Evolutionary conservation across 495 filamentous ascomycete genomes (phyloP).

Genomic region (Penicillium cinerascens): DNA sequence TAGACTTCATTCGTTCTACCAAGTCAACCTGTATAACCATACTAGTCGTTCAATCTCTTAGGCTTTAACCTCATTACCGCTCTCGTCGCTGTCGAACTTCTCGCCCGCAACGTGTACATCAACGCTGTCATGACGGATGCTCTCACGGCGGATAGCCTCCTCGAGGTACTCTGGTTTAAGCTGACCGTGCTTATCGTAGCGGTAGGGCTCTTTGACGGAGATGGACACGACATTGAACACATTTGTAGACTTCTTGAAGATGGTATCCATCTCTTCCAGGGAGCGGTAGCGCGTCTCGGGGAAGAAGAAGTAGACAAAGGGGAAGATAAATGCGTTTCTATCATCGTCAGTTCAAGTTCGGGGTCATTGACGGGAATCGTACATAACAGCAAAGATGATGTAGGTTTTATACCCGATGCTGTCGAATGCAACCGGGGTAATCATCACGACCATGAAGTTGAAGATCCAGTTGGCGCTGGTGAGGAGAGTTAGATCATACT

Average conservation of each 20-base stretch:
- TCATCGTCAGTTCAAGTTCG: not conserved
- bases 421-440: constrained; percentile 60
- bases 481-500: too few species aligned
- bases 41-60: not conserved
- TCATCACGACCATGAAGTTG: constrained; percentile 56
- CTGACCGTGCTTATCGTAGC: constrained; percentile 69
- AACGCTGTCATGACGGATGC: constrained; percentile 1
- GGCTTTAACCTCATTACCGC: constrained; percentile 26
- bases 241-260: constrained; percentile 59
- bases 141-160: constrained; percentile 15
- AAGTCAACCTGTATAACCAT: not conserved
- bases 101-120: constrained; percentile 13
- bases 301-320: constrained; percentile 59
- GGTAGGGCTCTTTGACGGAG: constrained; percentile 55
- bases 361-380: not conserved
- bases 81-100: constrained; percentile 35
- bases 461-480: constrained; percentile 26
- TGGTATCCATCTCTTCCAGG: constrained; percentile 70
- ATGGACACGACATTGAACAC: constrained; percentile 56
- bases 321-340: constrained; percentile 26
- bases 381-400: constrained; percentile 55
- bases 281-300: constrained; percentile 67
- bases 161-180: constrained; percentile 35
- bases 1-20: not conserved
- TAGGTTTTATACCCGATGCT: constrained; percentile 65